phyloP scores from a whole-genome alignment of 495 filamentous ascomycete genomes.

The Paragyromitra xinjiangensis region DNA sequence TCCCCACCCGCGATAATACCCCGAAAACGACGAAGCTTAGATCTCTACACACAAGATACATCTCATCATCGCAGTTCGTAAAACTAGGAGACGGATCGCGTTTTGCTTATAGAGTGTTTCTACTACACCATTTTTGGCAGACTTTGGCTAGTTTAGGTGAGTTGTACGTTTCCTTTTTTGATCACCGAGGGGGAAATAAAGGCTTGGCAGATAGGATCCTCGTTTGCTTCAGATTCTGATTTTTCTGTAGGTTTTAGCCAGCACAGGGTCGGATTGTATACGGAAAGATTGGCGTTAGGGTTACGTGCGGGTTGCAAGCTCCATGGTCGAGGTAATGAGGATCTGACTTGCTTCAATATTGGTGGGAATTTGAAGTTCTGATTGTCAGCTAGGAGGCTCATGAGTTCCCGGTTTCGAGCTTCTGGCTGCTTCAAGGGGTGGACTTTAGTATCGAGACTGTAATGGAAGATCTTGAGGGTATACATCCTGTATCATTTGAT shows the following conservation, averaged over 20 bases:
- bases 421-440: background rate
- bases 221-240: no score
- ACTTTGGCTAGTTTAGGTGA: background rate
- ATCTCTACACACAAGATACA: no score
- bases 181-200: background rate
- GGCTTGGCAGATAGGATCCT: background rate
- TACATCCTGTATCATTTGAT: background rate
- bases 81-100: background rate
- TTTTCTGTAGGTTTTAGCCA: no score
- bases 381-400: background rate
- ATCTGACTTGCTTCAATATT: no score
- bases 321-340: constrained; percentile 7
- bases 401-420: background rate
- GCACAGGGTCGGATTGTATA: no score
- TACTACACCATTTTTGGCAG: background rate
- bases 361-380: no score
- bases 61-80: no score
- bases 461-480: background rate
- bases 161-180: background rate
- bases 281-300: no score
- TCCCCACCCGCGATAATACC: no score
- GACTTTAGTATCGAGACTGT: background rate
- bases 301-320: background rate
- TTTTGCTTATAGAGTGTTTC: background rate
- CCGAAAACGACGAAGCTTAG: no score